Conservation (phyloP, 2,329 filamentous ascomycete species). For the Arthroderma sp. region DNA sequence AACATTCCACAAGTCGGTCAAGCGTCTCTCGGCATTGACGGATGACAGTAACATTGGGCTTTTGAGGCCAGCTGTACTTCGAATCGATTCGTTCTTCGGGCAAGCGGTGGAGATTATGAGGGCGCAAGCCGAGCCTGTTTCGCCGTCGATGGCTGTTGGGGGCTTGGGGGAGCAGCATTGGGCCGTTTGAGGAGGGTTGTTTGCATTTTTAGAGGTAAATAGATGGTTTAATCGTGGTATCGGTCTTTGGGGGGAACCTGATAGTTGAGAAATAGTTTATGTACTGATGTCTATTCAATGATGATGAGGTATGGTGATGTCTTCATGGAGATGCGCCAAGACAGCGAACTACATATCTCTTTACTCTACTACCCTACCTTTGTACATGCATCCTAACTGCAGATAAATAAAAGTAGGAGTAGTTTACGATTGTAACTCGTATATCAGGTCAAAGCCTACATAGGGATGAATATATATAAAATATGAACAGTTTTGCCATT, state of each 20-base stretch:
- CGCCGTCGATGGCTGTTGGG: not conserved
- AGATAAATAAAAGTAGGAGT: not conserved
- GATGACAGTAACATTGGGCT: not conserved
- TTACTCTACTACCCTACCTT: too few relatives aligned
- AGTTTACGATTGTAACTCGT: too few relatives aligned
- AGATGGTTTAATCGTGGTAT: not conserved
- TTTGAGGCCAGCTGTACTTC: not conserved
- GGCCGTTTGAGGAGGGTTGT: not conserved
- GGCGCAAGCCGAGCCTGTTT: not conserved
- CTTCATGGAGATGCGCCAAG: not conserved
- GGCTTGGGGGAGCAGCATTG: not conserved
- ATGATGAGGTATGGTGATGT: not conserved
- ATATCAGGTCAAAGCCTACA: too few relatives aligned
- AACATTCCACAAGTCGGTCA: not conserved
- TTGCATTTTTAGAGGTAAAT: not conserved
- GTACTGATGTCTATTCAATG: not conserved
- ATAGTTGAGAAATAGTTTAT: not conserved
- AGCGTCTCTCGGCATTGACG: not conserved
- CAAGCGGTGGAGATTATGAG: constrained; percentile 1
- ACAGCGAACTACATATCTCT: not conserved
- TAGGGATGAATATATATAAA: not conserved
- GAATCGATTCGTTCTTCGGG: constrained; percentile 1
- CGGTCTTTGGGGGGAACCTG: not conserved
- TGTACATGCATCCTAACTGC: too few relatives aligned
- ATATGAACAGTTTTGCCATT: not conserved